These are phyloP conservation scores for Dactylella cylindrospora DNA, from an alignment of 2,329 filamentous ascomycete species.

Conservation along the genomic window DNA sequence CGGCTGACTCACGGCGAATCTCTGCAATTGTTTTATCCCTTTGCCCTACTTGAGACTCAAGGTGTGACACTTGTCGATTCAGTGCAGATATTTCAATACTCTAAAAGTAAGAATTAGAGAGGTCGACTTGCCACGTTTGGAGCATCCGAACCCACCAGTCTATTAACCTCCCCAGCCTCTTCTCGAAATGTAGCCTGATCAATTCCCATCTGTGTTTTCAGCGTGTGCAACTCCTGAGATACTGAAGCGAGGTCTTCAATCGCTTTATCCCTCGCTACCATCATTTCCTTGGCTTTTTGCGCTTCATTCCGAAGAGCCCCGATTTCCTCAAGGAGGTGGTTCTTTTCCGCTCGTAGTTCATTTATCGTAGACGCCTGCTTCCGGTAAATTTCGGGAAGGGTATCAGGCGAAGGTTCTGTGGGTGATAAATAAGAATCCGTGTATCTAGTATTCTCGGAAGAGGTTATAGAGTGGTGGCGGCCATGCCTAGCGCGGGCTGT, in stretches of 20 bases:
- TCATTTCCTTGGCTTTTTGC: constrained; percentile 19
- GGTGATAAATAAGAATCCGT: neutral
- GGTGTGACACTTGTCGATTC: constrained; percentile 25
- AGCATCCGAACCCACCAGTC: constrained; percentile 16
- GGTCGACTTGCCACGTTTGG: too few relatives aligned
- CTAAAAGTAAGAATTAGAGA: too few relatives aligned
- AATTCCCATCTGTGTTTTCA: constrained; percentile 14
- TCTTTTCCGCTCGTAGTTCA: constrained; percentile 22
- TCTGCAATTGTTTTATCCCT: constrained; percentile 31
- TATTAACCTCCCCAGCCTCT: constrained; percentile 22
- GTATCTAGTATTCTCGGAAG: neutral
- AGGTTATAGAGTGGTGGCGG: constrained; percentile 1
- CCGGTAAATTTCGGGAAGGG: constrained; percentile 37
- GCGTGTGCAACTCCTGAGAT: constrained; percentile 15
- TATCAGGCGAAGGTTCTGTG: constrained; percentile 17
- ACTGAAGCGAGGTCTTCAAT: constrained; percentile 31
- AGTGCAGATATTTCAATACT: constrained; percentile 22
- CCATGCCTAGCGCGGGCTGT: neutral
- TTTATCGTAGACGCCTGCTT: constrained; percentile 37
- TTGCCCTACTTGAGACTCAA: constrained; percentile 23
- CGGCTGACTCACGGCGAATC: constrained; percentile 22
- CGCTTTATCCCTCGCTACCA: constrained; percentile 33
- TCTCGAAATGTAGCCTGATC: constrained; percentile 31
- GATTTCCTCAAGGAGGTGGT: constrained; percentile 26
- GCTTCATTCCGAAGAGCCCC: neutral